Conservation (phyloP, 805 yeast species). For the Lipomyces mesembrius region DNA sequence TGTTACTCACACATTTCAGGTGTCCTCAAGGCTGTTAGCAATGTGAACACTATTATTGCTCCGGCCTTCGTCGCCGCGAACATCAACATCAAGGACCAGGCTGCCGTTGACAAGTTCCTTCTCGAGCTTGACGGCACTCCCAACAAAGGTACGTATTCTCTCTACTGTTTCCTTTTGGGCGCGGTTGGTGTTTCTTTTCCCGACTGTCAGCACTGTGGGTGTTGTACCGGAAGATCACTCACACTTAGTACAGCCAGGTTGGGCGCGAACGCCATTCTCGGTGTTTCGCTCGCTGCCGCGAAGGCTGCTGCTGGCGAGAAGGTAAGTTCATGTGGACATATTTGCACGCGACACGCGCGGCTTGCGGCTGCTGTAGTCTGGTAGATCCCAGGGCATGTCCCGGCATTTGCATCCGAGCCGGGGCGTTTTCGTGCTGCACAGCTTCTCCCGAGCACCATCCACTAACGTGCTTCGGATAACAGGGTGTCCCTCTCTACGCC, state of each 20-base stretch:
- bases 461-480: conserved; percentile 16
- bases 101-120: conserved; percentile 83
- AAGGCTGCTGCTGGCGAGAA: conserved; percentile 98
- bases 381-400: not conserved
- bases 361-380: not conserved
- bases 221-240: conserved; percentile 13
- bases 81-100: conserved; percentile 86
- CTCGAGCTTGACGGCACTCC: conserved; percentile 91
- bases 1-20: conserved; percentile 20
- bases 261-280: conserved; percentile 98
- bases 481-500: conserved; percentile 85
- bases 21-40: conserved; percentile 92
- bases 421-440: conserved; percentile 16
- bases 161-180: not conserved
- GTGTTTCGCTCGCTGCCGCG: conserved; percentile 96
- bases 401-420: not conserved
- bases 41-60: conserved; percentile 92
- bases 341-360: not conserved
- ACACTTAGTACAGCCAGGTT: conserved; percentile 56
- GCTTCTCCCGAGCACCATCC: not conserved
- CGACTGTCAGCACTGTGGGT: conserved; percentile 2
- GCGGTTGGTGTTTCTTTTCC: not conserved
- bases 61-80: conserved; percentile 86
- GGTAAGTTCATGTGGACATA: conserved; percentile 13
- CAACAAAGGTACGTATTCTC: conserved; percentile 65